Evolutionary conservation across 148 eudicot genomes (phyloP), one percentile per base, ranked within the genome.

Genomic region (Vaccinium macrocarpon): DNA sequence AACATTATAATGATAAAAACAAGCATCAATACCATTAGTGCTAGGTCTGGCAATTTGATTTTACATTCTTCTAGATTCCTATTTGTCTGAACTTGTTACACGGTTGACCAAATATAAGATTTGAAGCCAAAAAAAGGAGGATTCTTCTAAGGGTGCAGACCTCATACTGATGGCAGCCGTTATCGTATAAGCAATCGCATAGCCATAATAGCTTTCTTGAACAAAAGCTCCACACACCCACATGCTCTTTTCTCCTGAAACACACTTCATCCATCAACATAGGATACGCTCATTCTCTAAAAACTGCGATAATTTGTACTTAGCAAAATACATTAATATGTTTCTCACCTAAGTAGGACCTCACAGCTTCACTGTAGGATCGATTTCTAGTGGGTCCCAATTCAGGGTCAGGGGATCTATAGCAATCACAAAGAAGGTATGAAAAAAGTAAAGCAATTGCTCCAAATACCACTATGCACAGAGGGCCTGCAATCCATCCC

Each of bases 161-260:
- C 87, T 84, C 85, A 84, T 84, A 68, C 89, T 81, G 86, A 84
- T 87, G 27, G 84, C 86, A 48, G 86, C 73, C 21, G 89, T 87
- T 53, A 87, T 87, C 14, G 89, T 84, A 78, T 87, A 87, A 25
- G 89, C 89, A 29, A 87, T 68, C 42, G 82, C 85, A 18, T 56
- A 84, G 42, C 89, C 89, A 21, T 81, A 84, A 76, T 75, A 87
- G 80, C 82, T 53, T 68, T 61, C 82, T 23, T 84, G 59, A 48
- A 84, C 84, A 49, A 87, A 84, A 42, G 85, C 84, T 49, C 86
- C 80, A 46, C 84, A 87, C 46, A 84, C 76, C 88, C 86, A 73
- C 86, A 74, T 80, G 56, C 75, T 86, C 66, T 80, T 86, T 76
- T 73, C 74, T 23, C 88, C 88, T 86, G 85, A 79, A 86, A 72